These are phyloP conservation scores for Lichtheimia ornata DNA, from an alignment of 371 early-diverging fungal genomes.

Conservation along the genomic window DNA sequence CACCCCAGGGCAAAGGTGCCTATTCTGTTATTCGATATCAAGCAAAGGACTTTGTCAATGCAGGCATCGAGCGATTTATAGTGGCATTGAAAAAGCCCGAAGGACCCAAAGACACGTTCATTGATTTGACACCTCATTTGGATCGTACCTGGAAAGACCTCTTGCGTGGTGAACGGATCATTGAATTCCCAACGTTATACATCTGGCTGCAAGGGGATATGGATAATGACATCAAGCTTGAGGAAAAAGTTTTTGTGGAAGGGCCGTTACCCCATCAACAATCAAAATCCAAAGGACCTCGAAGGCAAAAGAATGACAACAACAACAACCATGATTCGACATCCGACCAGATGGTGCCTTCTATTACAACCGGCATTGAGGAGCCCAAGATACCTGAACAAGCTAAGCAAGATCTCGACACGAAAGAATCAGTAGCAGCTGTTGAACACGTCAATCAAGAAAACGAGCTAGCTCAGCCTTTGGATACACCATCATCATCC, in stretches of 20 bases:
- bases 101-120: slow-evolving; percentile 24
- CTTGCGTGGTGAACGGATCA: slow-evolving; percentile 32
- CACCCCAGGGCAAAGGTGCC: slow-evolving; percentile 30
- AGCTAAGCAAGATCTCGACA: too few species aligned
- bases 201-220: slow-evolving; percentile 36
- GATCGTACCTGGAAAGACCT: slow-evolving; percentile 22
- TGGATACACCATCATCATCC: too few species aligned
- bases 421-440: too few species aligned
- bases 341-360: too few species aligned
- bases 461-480: too few species aligned
- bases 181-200: slow-evolving; percentile 46
- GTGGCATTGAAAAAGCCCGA: slow-evolving; percentile 44
- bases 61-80: slow-evolving; percentile 30
- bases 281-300: neutral
- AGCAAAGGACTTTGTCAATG: slow-evolving; percentile 28
- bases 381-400: too few species aligned
- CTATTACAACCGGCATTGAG: too few species aligned
- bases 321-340: too few species aligned
- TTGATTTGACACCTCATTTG: slow-evolving; percentile 29
- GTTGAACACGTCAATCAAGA: too few species aligned
- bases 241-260: slow-evolving; percentile 22
- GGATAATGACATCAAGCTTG: slow-evolving; percentile 21
- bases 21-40: slow-evolving; percentile 36
- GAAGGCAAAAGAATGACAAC: too few species aligned
- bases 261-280: neutral